Conservation (phyloP, 2,329 filamentous ascomycete species). For the Ophiocordyceps camponoti-floridani region DNA sequence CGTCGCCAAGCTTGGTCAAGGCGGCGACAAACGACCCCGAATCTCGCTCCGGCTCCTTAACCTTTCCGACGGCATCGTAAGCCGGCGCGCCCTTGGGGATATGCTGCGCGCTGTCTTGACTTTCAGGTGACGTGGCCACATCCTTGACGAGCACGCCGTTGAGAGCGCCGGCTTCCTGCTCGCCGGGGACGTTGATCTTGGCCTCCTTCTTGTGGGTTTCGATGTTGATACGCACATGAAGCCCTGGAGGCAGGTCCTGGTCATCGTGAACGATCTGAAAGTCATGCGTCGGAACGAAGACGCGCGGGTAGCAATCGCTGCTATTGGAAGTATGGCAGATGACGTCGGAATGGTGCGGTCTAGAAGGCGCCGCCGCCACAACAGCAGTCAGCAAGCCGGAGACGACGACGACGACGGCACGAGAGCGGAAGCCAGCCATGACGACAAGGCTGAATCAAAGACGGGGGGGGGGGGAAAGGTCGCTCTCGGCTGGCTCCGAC, state of each 20-base stretch:
- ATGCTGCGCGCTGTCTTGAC: slow-evolving; percentile 9
- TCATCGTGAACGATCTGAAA: slow-evolving; percentile 46
- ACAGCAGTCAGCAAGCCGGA: slow-evolving; percentile 10
- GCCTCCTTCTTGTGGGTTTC: slow-evolving; percentile 46
- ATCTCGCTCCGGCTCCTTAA: slow-evolving; percentile 29
- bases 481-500: too few relatives aligned
- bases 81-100: slow-evolving; percentile 32
- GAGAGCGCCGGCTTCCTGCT: slow-evolving; percentile 22
- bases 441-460: too few relatives aligned
- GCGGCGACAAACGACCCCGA: slow-evolving; percentile 17
- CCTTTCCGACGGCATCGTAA: slow-evolving; percentile 38
- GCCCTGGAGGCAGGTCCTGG: slow-evolving; percentile 45
- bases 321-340: slow-evolving; percentile 46
- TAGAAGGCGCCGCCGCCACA: slow-evolving; percentile 8
- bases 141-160: slow-evolving; percentile 34
- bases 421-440: not conserved
- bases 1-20: slow-evolving; percentile 29
- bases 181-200: slow-evolving; percentile 42
- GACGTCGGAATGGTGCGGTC: slow-evolving; percentile 28
- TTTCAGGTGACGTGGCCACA: slow-evolving; percentile 33
- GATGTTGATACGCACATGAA: slow-evolving; percentile 50
- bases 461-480: too few relatives aligned
- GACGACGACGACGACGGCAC: not conserved
- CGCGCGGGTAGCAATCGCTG: slow-evolving; percentile 45
- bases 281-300: slow-evolving; percentile 45